A percentile compares a stretch with the other conserved stretches of the same genome.
These are phyloP conservation scores for Carpediemonas membranifera DNA, from an alignment of 78 protist species.

Conservation along the genomic window DNA sequence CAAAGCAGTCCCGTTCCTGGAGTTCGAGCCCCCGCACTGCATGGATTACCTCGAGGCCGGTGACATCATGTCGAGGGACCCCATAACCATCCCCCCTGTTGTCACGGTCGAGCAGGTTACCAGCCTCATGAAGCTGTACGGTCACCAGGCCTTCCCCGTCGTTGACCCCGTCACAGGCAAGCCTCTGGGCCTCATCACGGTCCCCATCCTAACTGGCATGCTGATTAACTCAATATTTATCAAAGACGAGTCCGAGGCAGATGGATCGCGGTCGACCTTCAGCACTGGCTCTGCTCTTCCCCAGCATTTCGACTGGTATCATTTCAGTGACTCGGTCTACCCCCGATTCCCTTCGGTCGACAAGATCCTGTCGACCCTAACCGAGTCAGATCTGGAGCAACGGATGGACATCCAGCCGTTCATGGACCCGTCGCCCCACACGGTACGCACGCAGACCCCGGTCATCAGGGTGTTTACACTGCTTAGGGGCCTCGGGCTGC, in stretches of 20 bases:
- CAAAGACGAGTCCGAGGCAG: neutral
- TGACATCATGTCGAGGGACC: conserved; percentile 13
- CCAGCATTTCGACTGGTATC: neutral
- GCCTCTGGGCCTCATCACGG: neutral
- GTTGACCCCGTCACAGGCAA: neutral
- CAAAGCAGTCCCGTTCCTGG: conserved; percentile 58
- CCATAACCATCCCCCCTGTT: neutral
- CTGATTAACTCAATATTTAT: conserved; percentile 27
- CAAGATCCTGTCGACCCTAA: neutral
- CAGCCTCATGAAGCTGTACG: neutral
- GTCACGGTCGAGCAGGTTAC: conserved; percentile 8
- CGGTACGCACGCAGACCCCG: neutral
- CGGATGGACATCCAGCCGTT: conserved; percentile 23
- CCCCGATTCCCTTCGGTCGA: neutral
- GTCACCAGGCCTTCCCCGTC: conserved; percentile 67
- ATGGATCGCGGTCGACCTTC: neutral
- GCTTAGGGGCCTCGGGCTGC: conserved; percentile 64
- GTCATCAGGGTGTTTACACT: conserved; percentile 35
- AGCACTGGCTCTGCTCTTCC: neutral
- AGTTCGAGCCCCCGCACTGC: conserved; percentile 38
- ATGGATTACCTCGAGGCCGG: conserved; percentile 4
- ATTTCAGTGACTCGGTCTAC: neutral
- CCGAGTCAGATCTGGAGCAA: neutral
- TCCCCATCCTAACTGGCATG: conserved; percentile 37
- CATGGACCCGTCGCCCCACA: conserved; percentile 29